phyloP scores from a whole-genome alignment of 2,329 filamentous ascomycete genomes.

The Colletotrichum filicis region DNA sequence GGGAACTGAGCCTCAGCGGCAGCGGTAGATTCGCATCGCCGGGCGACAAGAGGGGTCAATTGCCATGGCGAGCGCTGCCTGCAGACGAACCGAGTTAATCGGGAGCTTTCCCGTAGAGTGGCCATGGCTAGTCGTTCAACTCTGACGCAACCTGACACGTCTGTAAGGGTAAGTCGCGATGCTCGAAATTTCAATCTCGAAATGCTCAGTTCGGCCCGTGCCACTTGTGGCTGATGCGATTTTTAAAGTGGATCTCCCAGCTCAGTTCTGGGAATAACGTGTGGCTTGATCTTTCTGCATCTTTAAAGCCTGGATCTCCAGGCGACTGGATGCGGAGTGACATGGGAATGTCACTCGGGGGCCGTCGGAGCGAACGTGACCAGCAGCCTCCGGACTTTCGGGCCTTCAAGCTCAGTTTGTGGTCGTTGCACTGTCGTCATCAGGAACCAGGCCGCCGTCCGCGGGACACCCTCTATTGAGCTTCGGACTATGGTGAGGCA shows the following conservation, averaged over 20 bases:
- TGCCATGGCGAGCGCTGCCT: constrained; percentile 42
- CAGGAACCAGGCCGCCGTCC: constrained; percentile 8
- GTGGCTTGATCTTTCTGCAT: constrained; percentile 5
- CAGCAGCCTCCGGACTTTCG: constrained; percentile 28
- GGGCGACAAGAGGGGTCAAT: constrained; percentile 36
- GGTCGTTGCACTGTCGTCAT: constrained; percentile 28
- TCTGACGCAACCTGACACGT: constrained; percentile 22
- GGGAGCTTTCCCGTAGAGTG: constrained; percentile 52
- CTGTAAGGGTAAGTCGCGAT: constrained; percentile 30
- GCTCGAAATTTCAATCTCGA: constrained; percentile 36
- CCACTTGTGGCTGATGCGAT: constrained; percentile 23
- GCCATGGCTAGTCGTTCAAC: constrained; percentile 48
- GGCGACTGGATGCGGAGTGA: neutral
- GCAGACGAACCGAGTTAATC: constrained; percentile 46
- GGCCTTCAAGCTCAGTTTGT: constrained; percentile 7
- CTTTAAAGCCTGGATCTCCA: neutral
- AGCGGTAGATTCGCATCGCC: constrained; percentile 60
- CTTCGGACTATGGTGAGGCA: constrained; percentile 18
- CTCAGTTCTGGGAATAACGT: neutral
- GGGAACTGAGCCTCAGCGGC: constrained; percentile 50
- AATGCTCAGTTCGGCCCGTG: constrained; percentile 33
- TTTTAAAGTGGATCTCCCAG: neutral
- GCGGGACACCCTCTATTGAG: neutral
- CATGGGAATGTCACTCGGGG: constrained; percentile 6
- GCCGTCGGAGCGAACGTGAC: constrained; percentile 16